Percentiles rank a stretch among this genome's conserved stretches.
Conservation (phyloP, 2,329 filamentous ascomycete genomes). For the Podosphaera fusca region DNA sequence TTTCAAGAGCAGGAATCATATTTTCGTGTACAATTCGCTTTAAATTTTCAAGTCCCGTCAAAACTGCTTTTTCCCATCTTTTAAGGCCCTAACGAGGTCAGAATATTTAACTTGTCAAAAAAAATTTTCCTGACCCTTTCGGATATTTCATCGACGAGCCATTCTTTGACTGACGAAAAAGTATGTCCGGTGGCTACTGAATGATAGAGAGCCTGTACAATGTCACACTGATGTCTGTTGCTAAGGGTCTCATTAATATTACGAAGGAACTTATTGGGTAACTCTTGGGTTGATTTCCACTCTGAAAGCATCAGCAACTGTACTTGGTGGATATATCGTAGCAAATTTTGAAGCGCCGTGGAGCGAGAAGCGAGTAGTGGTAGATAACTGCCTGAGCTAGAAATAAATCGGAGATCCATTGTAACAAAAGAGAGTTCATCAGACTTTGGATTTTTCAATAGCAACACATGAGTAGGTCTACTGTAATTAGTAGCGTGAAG, state of each 20-base stretch:
- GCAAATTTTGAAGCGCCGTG: constrained; percentile 64
- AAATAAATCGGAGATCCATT: constrained; percentile 65
- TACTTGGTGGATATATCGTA: constrained; percentile 66
- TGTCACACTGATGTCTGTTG: constrained; percentile 37
- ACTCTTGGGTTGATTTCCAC: constrained; percentile 60
- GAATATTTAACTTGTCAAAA: background rate
- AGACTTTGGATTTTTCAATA: constrained; percentile 27
- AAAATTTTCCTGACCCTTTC: constrained; percentile 33
- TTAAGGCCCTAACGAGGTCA: constrained; percentile 48
- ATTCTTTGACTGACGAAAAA: constrained; percentile 54
- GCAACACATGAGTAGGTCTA: constrained; percentile 52
- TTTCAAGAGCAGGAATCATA: constrained; percentile 68
- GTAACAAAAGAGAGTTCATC: constrained; percentile 38
- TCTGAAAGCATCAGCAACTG: constrained; percentile 59
- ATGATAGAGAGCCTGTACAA: constrained; percentile 62
- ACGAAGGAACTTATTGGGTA: constrained; percentile 55
- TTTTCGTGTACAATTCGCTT: constrained; percentile 65
- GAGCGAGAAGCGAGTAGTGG: constrained; percentile 70
- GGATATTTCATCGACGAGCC: constrained; percentile 63
- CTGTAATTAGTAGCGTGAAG: constrained; percentile 49
- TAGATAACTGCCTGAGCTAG: constrained; percentile 54
- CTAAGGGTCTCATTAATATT: constrained; percentile 55
- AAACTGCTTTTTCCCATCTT: constrained; percentile 77
- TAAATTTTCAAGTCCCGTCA: constrained; percentile 53
- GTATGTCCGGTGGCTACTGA: constrained; percentile 67